These are phyloP conservation scores for Aureobasidium lini DNA, from an alignment of 2,329 filamentous ascomycete species.

Conservation along the genomic window DNA sequence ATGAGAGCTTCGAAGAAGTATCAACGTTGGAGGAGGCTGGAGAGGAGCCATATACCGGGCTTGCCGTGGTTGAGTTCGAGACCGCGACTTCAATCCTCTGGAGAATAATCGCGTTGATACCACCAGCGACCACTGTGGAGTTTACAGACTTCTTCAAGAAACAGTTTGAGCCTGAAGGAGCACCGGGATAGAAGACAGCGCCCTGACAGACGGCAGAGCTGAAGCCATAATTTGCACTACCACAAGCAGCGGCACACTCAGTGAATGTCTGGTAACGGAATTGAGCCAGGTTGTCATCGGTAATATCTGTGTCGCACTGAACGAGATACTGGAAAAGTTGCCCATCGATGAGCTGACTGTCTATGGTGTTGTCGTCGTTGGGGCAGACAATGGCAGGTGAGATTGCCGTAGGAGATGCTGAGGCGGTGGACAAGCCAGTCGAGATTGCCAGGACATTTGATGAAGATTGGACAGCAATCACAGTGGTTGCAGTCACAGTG, in stretches of 20 bases:
- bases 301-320: conserved; percentile 26
- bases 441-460: conserved; percentile 9
- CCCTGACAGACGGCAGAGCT: conserved; percentile 26
- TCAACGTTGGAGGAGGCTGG: conserved; percentile 16
- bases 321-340: conserved; percentile 28
- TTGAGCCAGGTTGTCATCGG: conserved; percentile 20
- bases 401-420: conserved; percentile 20
- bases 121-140: conserved; percentile 19
- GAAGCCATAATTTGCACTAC: conserved; percentile 23
- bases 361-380: conserved; percentile 24
- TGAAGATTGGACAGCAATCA: neutral
- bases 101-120: conserved; percentile 25
- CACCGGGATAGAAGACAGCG: conserved; percentile 24
- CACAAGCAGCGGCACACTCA: conserved; percentile 28
- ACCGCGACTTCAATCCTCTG: conserved; percentile 24
- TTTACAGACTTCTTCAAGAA: conserved; percentile 26
- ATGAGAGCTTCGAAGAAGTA: conserved; percentile 20
- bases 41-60: conserved; percentile 20
- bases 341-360: conserved; percentile 26
- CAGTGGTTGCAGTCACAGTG: conserved; percentile 17
- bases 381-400: conserved; percentile 26
- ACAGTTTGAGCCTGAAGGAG: conserved; percentile 22
- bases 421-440: conserved; percentile 1
- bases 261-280: conserved; percentile 24
- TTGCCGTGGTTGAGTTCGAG: conserved; percentile 18